These are phyloP conservation scores for Firmiana major DNA, from an alignment of 345 rosid genomes.

Conservation along the genomic window DNA sequence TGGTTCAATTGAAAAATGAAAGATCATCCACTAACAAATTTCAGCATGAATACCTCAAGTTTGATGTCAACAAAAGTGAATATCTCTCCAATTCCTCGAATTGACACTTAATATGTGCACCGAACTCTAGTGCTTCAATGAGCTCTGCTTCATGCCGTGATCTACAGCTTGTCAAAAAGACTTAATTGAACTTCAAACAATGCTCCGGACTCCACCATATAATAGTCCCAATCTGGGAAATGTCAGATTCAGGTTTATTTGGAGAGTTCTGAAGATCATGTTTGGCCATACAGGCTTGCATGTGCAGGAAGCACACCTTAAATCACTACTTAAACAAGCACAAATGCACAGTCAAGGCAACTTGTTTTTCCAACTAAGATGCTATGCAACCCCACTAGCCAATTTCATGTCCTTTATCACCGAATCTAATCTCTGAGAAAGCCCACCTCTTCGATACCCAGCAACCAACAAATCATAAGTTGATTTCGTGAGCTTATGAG, in stretches of 20 bases:
- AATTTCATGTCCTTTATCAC: conserved; percentile 29
- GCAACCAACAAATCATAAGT: conserved; percentile 35
- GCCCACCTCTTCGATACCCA: conserved; percentile 38
- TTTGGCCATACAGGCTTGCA: neutral
- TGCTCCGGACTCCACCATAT: neutral
- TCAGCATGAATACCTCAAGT: neutral
- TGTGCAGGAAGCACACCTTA: neutral
- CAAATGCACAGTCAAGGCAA: neutral
- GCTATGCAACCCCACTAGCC: conserved; percentile 18
- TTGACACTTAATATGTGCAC: neutral
- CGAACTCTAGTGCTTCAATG: neutral
- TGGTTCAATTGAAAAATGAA: neutral
- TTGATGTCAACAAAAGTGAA: neutral
- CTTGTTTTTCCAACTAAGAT: neutral
- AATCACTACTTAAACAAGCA: neutral
- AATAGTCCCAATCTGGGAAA: neutral
- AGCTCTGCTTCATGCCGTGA: neutral
- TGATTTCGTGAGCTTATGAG: conserved; percentile 25
- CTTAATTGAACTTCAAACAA: neutral
- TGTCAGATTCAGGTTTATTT: neutral
- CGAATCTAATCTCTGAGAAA: conserved; percentile 23
- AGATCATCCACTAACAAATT: neutral
- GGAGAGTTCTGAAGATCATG: neutral
- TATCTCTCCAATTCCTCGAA: neutral
- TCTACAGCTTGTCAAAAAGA: neutral